Base-by-base conservation (phyloP, 2,329 filamentous ascomycete species). In the Dactylonectria macrodidyma region DNA sequence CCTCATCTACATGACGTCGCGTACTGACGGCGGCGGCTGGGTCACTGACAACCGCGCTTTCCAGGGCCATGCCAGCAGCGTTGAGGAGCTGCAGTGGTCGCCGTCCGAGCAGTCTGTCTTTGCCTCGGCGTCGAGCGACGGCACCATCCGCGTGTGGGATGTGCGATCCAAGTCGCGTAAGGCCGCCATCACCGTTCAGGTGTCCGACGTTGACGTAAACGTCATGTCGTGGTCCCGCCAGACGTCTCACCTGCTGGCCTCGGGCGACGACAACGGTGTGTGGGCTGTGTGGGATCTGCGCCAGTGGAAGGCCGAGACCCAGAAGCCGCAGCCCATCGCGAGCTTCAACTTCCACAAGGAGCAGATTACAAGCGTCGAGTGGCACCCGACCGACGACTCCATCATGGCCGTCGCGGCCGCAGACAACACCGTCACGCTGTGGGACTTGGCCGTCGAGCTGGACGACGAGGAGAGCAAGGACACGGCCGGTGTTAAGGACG, bases 11-110 rank as follows among this genome's bases (percentile, higher is more conserved):
- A 87, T 91, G 67, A 98, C 95, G 1, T 95, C 94, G 8, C 89
- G 94, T 65, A 95, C 92, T 58, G 93, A 96, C 78, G 94, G 93
- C 66, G 96, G 95, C 59, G 93, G 93, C 70, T 98, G 95, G 88
- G 92, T 93, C 19, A 97, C 95, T 5, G 95, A 98, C 80, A 93
- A 89, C 12, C 89, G 93, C 50, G 86, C 95, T 1, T 97, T 97
- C 83, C 89, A 89, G 24, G 95, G 95, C 58, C 96, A 99, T 84
- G 88, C 88, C 9, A 90, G 91, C 78, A 95, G 93, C 59, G 91
- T 99, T 16, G 96, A 99, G 84, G 96, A 99, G 79, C 86, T 99
- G 30, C 95, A 98, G 82, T 99, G 96, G 96, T 97, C 94, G 59
- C 96, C 96, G 0, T 93, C 91, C 19, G 96, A 99, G 84, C 91